Conservation (phyloP, 495 filamentous ascomycete genomes). For the Neurospora sp. region DNA sequence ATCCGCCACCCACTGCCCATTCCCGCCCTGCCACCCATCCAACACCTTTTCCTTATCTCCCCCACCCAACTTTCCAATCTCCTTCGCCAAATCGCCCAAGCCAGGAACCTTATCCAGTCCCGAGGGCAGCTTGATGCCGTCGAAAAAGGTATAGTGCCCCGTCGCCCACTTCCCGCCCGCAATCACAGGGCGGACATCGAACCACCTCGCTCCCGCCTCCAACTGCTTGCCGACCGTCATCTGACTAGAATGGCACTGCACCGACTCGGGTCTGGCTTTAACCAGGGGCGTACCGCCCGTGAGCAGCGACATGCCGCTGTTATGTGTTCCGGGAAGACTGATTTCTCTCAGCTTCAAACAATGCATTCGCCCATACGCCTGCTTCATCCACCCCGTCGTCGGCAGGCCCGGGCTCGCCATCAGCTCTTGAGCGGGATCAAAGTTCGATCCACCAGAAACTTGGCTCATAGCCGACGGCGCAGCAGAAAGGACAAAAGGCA, state of each 20-base stretch:
- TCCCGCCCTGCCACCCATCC: neutral
- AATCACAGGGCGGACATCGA: slow-evolving; percentile 1
- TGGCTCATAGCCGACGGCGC: neutral
- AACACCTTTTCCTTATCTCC: neutral
- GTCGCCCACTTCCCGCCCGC: neutral
- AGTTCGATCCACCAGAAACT: neutral
- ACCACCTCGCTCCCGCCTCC: neutral
- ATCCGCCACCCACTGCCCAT: neutral
- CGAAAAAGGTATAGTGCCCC: neutral
- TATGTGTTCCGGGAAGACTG: neutral
- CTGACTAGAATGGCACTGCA: neutral
- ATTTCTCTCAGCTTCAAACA: neutral
- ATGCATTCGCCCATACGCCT: neutral
- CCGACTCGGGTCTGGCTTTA: neutral
- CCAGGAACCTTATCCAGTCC: neutral
- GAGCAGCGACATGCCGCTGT: neutral
- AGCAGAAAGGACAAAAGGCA: neutral
- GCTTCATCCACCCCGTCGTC: neutral
- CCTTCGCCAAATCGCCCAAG: neutral
- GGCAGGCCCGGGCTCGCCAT: neutral
- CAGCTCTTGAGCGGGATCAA: neutral
- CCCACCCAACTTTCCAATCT: neutral
- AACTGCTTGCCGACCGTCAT: neutral
- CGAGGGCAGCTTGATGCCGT: neutral
- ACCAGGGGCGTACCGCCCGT: neutral